Conservation (phyloP, 495 filamentous ascomycete genomes). For the Hyaloscypha hepaticicola region DNA sequence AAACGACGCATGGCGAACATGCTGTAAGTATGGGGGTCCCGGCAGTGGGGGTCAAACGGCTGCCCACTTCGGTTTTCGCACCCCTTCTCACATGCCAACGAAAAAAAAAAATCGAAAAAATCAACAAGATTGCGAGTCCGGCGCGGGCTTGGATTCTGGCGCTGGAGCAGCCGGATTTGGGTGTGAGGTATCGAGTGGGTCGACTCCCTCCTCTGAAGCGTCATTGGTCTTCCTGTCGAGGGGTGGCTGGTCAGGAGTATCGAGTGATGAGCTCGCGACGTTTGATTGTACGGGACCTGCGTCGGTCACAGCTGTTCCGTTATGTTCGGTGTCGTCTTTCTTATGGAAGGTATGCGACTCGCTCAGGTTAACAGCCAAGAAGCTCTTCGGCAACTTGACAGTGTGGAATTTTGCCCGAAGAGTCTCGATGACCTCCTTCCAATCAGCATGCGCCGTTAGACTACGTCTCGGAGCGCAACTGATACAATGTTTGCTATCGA, state of each 20-base stretch:
- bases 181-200: neutral
- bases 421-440: constrained; percentile 94
- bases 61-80: neutral
- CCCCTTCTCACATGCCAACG: too few relatives aligned
- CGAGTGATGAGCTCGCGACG: neutral
- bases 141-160: neutral
- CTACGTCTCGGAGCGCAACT: constrained; percentile 86
- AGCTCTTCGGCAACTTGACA: constrained; percentile 92
- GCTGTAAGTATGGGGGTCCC: neutral
- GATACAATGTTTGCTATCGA: constrained; percentile 93
- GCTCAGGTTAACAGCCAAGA: constrained; percentile 87
- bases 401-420: constrained; percentile 91
- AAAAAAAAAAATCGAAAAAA: neutral
- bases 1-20: neutral
- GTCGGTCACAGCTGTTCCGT: neutral
- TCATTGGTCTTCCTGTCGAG: neutral
- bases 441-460: constrained; percentile 88
- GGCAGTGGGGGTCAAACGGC: constrained; percentile 7
- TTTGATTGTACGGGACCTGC: neutral
- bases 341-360: constrained; percentile 62
- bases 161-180: neutral
- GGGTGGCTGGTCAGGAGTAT: neutral
- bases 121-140: neutral
- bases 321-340: constrained; percentile 28
- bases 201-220: neutral